Evolutionary conservation across 139 green algal species (phyloP), one percentile per base, ranked within the genome.

Genomic region (Coelastrella sp.): DNA sequence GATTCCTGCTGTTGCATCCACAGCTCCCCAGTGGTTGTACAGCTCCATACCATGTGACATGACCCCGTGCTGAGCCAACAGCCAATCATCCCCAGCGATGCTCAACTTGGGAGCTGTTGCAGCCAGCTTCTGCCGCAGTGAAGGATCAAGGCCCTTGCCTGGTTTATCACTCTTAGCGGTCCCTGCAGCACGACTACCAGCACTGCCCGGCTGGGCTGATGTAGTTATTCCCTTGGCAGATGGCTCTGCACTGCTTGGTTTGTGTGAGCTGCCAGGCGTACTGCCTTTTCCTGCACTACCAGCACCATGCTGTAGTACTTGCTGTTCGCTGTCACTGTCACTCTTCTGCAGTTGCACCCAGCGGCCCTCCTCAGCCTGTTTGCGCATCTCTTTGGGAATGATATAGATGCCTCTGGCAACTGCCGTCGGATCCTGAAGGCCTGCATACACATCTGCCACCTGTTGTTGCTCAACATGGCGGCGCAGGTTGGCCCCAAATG

Each of bases 41-140:
- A 91, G 64, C 87, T 91, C 78, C 87, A 91, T 90, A 23, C 86
- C 86, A 58, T 90, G 86, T 11, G 83, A 78, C 54, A 32, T 90
- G 3, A 90, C 83, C 20, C 54, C 74, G 60, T 80, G 73, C 13
- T 80, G 68, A 60, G 83, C 83, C 54, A 88, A 6, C 54, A 88
- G 83, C 83, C 83, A 88, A 7, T 88, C 83, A 7, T 54, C n/a
- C 14, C 83, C 83, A 58, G 54, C 58, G 14, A 88, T 32, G 4
- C 66, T 47, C 68, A 88, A 68, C 83, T 88, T 58, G 6, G 83
- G 83, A n/a, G 83, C 83, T 17, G 66, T 11, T 3, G 83, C 83
- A 5, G 56, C 17, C 83, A 88, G 68, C 68, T 88, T 88, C 83
- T 88, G 17, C 5, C 66, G 68, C 68, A 88, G 54, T 23, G 47